Evolutionary conservation across 2,329 filamentous ascomycete genomes (phyloP).

Genomic region (Aspergillus udagawae): DNA sequence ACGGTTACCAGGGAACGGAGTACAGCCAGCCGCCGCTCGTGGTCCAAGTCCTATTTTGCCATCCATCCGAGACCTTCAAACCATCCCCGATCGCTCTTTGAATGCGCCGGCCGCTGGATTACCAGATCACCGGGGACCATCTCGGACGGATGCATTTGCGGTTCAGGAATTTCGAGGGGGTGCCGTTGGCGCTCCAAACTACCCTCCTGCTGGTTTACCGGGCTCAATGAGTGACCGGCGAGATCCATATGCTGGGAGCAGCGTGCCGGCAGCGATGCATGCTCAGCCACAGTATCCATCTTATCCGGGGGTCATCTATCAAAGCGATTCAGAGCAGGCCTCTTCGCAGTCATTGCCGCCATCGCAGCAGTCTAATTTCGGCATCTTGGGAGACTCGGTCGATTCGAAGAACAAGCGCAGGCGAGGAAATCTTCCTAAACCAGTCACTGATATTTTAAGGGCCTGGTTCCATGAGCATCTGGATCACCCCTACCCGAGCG

Average conservation of each 20-base stretch:
- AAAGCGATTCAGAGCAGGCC: slow-evolving; percentile 29
- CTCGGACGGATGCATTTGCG: slow-evolving; percentile 25
- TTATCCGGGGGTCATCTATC: slow-evolving; percentile 26
- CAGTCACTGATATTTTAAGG: slow-evolving; percentile 76
- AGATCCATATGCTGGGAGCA: slow-evolving; percentile 18
- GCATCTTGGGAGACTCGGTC: slow-evolving; percentile 33
- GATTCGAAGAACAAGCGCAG: slow-evolving; percentile 51
- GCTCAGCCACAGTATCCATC: slow-evolving; percentile 23
- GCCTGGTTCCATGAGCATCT: slow-evolving; percentile 76
- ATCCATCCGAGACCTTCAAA: slow-evolving; percentile 34
- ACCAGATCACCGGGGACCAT: slow-evolving; percentile 21
- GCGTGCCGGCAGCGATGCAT: slow-evolving; percentile 21
- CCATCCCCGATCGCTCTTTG: slow-evolving; percentile 27
- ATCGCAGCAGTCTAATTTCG: slow-evolving; percentile 34
- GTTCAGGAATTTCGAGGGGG: slow-evolving; percentile 23
- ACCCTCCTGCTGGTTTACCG: slow-evolving; percentile 12
- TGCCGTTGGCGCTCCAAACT: slow-evolving; percentile 5
- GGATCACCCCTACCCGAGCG: slow-evolving; percentile 77
- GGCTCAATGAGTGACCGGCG: slow-evolving; percentile 22
- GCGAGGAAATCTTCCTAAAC: slow-evolving; percentile 84
- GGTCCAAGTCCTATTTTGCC: slow-evolving; percentile 36
- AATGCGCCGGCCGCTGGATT: slow-evolving; percentile 21
- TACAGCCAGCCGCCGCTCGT: slow-evolving; percentile 18
- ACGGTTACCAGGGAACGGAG: slow-evolving; percentile 8
- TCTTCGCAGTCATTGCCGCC: slow-evolving; percentile 27